phyloP scores from a whole-genome alignment of 2,329 filamentous ascomycete genomes.

The Talaromyces piceae region DNA sequence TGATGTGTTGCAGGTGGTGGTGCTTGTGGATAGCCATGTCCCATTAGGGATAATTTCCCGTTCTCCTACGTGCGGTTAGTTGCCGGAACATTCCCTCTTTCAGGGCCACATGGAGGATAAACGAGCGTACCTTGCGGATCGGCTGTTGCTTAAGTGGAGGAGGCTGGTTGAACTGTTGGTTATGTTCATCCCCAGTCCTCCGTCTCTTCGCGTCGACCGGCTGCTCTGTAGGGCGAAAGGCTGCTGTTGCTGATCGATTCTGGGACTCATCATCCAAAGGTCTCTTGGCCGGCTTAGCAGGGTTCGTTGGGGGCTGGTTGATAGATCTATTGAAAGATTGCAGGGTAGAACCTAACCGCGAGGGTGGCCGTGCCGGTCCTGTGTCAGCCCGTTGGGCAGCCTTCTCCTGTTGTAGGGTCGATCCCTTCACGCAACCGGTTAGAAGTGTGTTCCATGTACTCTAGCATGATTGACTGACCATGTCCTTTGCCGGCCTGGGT shows the following conservation, averaged over 20 bases:
- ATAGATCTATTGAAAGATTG: constrained; percentile 56
- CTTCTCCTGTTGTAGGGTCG: constrained; percentile 25
- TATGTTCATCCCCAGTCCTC: constrained; percentile 66
- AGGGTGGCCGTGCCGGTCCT: constrained; percentile 44
- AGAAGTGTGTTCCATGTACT: constrained; percentile 1
- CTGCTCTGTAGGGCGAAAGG: constrained; percentile 47
- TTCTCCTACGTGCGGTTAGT: constrained; percentile 18
- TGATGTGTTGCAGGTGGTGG: constrained; percentile 19
- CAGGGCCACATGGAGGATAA: neutral
- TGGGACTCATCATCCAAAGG: constrained; percentile 57
- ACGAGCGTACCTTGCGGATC: constrained; percentile 56
- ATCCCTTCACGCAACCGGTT: constrained; percentile 15
- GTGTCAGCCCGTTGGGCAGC: constrained; percentile 40
- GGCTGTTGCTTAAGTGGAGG: constrained; percentile 72
- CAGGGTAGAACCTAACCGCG: constrained; percentile 32
- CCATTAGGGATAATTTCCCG: constrained; percentile 35
- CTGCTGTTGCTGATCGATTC: constrained; percentile 32
- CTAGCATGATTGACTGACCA: constrained; percentile 20
- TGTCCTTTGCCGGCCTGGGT: constrained; percentile 26
- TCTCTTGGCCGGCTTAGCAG: constrained; percentile 69
- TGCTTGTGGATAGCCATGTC: constrained; percentile 28
- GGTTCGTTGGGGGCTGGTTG: constrained; percentile 55
- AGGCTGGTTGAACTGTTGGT: constrained; percentile 53
- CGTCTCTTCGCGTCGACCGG: constrained; percentile 71
- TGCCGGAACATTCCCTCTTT: neutral